These are phyloP conservation scores for Diaporthe vexans DNA, from an alignment of 2,329 filamentous ascomycete genomes.

Conservation along the genomic window DNA sequence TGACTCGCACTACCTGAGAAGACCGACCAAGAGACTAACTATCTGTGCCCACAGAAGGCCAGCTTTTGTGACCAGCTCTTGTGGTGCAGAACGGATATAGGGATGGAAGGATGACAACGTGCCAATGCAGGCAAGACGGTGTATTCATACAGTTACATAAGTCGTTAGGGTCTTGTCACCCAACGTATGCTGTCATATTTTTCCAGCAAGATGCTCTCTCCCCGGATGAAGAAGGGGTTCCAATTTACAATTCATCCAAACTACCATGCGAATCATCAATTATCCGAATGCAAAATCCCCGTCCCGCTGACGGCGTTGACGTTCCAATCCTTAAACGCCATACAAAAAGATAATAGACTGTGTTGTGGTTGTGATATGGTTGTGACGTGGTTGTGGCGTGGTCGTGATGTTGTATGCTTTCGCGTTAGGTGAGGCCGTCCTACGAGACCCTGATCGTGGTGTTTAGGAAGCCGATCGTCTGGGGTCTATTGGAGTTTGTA, in stretches of 20 bases:
- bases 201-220: conserved; percentile 29
- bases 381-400: conserved; percentile 1
- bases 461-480: conserved; percentile 25
- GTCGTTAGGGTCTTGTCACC: conserved; percentile 26
- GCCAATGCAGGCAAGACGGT: conserved; percentile 30
- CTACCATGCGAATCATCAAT: conserved; percentile 23
- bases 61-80: too few species aligned
- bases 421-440: conserved; percentile 38
- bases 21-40: not conserved
- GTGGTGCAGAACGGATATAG: not conserved
- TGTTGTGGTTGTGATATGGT: not conserved
- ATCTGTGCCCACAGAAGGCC: not conserved
- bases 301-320: conserved; percentile 23
- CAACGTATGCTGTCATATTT: conserved; percentile 26
- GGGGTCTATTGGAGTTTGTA: conserved; percentile 35
- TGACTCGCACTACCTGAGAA: not conserved
- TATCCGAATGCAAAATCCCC: not conserved
- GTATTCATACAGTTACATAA: conserved; percentile 42
- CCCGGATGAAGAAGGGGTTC: conserved; percentile 27
- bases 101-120: not conserved
- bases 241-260: conserved; percentile 37
- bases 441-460: conserved; percentile 36
- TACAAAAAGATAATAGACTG: conserved; percentile 21
- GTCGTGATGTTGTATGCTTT: not conserved
- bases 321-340: conserved; percentile 22